These are phyloP conservation scores for Irpex sp. DNA, from an alignment of 1,284 basidiomycete genomes.

Conservation along the genomic window DNA sequence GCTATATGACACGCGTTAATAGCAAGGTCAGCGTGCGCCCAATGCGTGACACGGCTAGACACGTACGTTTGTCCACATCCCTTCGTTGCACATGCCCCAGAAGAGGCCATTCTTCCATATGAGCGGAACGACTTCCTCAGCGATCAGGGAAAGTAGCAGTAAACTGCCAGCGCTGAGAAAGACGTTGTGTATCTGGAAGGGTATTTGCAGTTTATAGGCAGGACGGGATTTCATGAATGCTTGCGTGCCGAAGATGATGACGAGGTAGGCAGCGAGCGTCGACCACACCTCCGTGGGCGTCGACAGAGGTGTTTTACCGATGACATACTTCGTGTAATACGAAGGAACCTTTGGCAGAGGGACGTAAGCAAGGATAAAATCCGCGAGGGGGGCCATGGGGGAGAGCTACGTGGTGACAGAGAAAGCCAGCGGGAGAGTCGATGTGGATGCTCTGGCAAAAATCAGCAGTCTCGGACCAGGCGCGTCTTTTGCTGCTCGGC, in stretches of 20 bases:
- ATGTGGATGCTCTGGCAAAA: constrained; percentile 16
- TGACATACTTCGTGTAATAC: constrained; percentile 66
- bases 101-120: constrained; percentile 69
- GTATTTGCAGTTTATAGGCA: constrained; percentile 76
- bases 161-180: constrained; percentile 81
- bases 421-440: constrained; percentile 6
- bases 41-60: background rate
- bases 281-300: constrained; percentile 72
- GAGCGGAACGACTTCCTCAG: constrained; percentile 86
- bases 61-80: constrained; percentile 84
- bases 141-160: constrained; percentile 80
- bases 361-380: constrained; percentile 57
- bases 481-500: constrained; percentile 17
- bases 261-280: constrained; percentile 79
- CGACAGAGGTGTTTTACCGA: constrained; percentile 76
- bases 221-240: constrained; percentile 79
- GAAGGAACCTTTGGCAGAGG: constrained; percentile 55
- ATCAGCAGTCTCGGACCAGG: constrained; percentile 18
- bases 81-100: constrained; percentile 74
- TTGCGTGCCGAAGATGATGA: constrained; percentile 84
- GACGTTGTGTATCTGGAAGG: constrained; percentile 94
- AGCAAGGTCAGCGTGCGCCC: constrained; percentile 1
- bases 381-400: constrained; percentile 68
- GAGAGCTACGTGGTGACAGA: constrained; percentile 12
- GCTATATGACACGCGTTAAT: constrained; percentile 36